These are phyloP conservation scores for Diaporthe citri DNA, from an alignment of 2,329 filamentous ascomycete species.

Conservation along the genomic window DNA sequence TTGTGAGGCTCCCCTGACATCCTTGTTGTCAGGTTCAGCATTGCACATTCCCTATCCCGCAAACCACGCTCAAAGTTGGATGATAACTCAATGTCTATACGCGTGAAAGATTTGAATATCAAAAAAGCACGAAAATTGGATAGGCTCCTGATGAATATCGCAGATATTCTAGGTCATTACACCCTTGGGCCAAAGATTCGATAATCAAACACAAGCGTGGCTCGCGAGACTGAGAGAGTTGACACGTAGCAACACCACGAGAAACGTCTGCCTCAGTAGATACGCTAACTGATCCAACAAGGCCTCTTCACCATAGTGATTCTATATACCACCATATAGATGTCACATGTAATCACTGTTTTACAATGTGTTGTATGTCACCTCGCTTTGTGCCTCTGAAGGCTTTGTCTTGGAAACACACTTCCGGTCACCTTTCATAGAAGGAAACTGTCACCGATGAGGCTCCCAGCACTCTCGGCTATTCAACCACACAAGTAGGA, in stretches of 20 bases:
- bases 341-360: not conserved
- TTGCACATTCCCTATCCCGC: rapidly evolving
- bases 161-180: not conserved
- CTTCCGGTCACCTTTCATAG: not conserved
- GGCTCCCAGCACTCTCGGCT: too few relatives aligned
- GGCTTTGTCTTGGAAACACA: not conserved
- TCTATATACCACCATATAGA: too few relatives aligned
- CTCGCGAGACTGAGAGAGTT: not conserved
- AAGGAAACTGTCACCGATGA: not conserved
- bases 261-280: not conserved
- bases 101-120: not conserved
- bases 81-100: too few relatives aligned
- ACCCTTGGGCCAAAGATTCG: not conserved
- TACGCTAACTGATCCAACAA: not conserved
- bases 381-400: too few relatives aligned
- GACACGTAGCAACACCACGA: not conserved
- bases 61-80: too few relatives aligned
- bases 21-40: too few relatives aligned
- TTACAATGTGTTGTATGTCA: not conserved
- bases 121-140: not conserved
- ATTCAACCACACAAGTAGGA: not conserved
- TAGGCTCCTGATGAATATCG: too few relatives aligned
- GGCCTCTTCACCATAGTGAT: not conserved
- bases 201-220: not conserved
- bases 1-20: too few relatives aligned